These are phyloP conservation scores for Aspergillus cavernicola DNA, from an alignment of 495 filamentous ascomycete genomes.

Conservation along the genomic window DNA sequence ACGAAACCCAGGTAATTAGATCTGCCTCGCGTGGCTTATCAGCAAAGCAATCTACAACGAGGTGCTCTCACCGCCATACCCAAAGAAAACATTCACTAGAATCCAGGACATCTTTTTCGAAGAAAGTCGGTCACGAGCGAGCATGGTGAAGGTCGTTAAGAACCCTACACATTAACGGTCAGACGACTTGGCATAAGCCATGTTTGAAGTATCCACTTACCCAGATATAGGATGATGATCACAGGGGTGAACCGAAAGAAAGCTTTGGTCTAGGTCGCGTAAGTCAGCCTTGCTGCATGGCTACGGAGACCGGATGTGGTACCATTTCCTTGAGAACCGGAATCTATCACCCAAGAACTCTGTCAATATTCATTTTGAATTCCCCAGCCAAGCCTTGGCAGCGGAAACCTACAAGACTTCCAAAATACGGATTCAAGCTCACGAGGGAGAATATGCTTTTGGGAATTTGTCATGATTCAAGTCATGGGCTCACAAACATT, in stretches of 20 bases:
- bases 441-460: constrained; percentile 77
- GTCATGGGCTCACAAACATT: not conserved
- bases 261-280: constrained; percentile 63
- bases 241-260: constrained; percentile 87
- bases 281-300: constrained; percentile 27
- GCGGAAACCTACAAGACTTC: constrained; percentile 55
- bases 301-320: constrained; percentile 11
- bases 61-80: constrained; percentile 45
- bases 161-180: constrained; percentile 57
- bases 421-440: constrained; percentile 88
- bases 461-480: constrained; percentile 10
- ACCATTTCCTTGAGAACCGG: constrained; percentile 89
- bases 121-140: constrained; percentile 73
- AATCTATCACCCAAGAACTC: constrained; percentile 44
- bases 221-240: constrained; percentile 77
- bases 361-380: constrained; percentile 20
- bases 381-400: constrained; percentile 8
- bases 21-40: constrained; percentile 41
- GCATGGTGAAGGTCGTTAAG: constrained; percentile 84
- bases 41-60: constrained; percentile 26
- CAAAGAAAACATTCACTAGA: constrained; percentile 77
- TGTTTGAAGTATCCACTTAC: constrained; percentile 29
- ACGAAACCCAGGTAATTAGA: constrained; percentile 80
- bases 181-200: constrained; percentile 2
- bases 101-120: constrained; percentile 80